Percentiles rank a stretch among this genome's conserved stretches.
phyloP scores from a whole-genome alignment of 2,329 filamentous ascomycete genomes.

The Penicillium crustosum region DNA sequence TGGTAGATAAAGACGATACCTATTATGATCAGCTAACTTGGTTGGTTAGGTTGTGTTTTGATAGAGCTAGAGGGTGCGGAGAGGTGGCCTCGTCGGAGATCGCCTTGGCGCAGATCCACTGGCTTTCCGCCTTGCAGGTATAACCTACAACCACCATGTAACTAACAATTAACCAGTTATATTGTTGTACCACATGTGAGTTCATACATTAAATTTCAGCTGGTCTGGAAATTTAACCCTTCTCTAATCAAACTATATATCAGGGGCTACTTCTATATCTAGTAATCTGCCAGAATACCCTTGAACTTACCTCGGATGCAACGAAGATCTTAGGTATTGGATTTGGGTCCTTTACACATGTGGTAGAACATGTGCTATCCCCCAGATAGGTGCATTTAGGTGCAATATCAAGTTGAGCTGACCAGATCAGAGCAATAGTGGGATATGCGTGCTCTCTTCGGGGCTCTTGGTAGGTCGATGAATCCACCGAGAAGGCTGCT shows the following conservation, averaged over 20 bases:
- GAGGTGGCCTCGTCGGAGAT: slow-evolving; percentile 22
- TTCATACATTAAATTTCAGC: too few relatives aligned
- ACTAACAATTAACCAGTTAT: too few relatives aligned
- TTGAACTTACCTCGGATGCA: background rate
- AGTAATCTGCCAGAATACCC: background rate
- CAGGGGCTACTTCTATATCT: background rate
- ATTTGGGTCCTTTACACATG: background rate
- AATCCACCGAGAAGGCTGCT: background rate
- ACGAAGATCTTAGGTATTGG: background rate
- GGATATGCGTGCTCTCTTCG: background rate
- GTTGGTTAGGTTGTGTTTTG: slow-evolving; percentile 6
- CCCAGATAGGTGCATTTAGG: background rate
- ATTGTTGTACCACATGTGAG: background rate
- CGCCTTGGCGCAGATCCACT: slow-evolving; percentile 11
- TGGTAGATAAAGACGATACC: background rate
- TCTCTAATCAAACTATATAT: background rate
- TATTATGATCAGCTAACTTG: background rate
- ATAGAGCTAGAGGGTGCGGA: slow-evolving; percentile 15
- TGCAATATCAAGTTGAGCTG: background rate
- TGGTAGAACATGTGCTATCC: background rate
- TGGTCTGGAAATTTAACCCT: background rate
- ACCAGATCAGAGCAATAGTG: background rate
- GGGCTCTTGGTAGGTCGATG: background rate
- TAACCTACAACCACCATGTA: background rate
- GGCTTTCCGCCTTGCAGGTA: slow-evolving; percentile 1